Evolutionary conservation across 192 early-diverging fungal species (phyloP).

Genomic region (Phycomyces nitens): DNA sequence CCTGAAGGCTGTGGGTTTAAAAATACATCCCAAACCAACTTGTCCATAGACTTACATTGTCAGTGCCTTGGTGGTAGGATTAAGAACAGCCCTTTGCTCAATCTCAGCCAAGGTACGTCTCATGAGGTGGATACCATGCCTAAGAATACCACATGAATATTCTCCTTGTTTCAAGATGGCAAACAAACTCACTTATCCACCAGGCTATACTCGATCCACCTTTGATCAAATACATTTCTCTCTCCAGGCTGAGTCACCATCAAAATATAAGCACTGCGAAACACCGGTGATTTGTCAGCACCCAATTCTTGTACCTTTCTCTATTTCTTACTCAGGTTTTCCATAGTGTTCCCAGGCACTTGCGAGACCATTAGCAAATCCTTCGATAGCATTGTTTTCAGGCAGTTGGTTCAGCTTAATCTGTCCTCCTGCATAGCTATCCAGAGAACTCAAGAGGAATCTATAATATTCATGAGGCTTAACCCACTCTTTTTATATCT

Average conservation of each 20-base stretch:
- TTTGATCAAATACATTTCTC: conserved; percentile 91
- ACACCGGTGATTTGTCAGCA: too few relatives aligned
- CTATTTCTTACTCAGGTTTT: conserved; percentile 38
- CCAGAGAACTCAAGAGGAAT: conserved; percentile 44
- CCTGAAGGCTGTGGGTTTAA: conserved; percentile 33
- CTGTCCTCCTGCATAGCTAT: conserved; percentile 37
- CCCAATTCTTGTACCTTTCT: too few relatives aligned
- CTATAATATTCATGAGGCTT: conserved; percentile 24
- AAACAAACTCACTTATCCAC: conserved; percentile 43
- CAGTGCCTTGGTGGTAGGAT: conserved; percentile 52
- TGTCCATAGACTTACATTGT: conserved; percentile 57
- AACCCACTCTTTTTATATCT: conserved; percentile 35
- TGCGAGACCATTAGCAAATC: conserved; percentile 74
- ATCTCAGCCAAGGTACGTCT: conserved; percentile 71
- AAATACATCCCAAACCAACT: not conserved
- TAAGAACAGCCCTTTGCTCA: conserved; percentile 52
- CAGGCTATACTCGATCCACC: conserved; percentile 81
- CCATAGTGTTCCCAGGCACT: conserved; percentile 65
- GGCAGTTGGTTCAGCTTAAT: conserved; percentile 52
- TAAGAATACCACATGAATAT: conserved; percentile 30
- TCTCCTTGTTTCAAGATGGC: not conserved
- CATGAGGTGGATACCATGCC: conserved; percentile 58
- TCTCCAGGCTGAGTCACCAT: conserved; percentile 94
- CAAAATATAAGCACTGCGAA: conserved; percentile 63
- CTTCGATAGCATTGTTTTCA: conserved; percentile 62